These are phyloP conservation scores for Annulohypoxylon stygium DNA, from an alignment of 495 filamentous ascomycete species.

Conservation along the genomic window DNA sequence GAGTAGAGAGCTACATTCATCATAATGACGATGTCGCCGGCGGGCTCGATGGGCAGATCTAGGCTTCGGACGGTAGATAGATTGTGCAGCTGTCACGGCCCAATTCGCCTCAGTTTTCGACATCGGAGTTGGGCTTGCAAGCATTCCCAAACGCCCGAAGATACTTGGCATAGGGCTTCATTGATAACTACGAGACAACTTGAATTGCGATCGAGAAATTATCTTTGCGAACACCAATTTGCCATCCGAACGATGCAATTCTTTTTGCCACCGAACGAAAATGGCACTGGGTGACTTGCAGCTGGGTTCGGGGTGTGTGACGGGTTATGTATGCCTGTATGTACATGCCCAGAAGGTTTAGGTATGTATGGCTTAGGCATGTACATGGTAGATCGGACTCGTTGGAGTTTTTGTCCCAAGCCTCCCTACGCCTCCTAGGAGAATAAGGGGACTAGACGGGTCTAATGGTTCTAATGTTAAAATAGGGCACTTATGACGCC, in stretches of 20 bases:
- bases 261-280: slow-evolving; percentile 18
- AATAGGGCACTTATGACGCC: slow-evolving; percentile 45
- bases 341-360: not conserved
- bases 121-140: slow-evolving; percentile 33
- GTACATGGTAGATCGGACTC: slow-evolving; percentile 15
- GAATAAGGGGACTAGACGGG: slow-evolving; percentile 32
- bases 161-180: slow-evolving; percentile 12
- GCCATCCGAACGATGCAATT: slow-evolving; percentile 29
- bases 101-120: slow-evolving; percentile 42
- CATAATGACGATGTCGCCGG: slow-evolving; percentile 39
- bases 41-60: slow-evolving; percentile 27
- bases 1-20: slow-evolving; percentile 21
- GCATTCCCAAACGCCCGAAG: slow-evolving; percentile 28
- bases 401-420: not conserved
- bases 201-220: slow-evolving; percentile 4
- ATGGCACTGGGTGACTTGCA: slow-evolving; percentile 36
- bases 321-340: slow-evolving; percentile 4
- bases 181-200: not conserved
- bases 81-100: slow-evolving; percentile 40
- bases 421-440: not conserved
- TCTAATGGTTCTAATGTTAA: slow-evolving; percentile 20
- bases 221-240: slow-evolving; percentile 9
- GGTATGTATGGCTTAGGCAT: not conserved
- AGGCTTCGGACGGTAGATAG: slow-evolving; percentile 32
- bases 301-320: slow-evolving; percentile 38